Base-by-base conservation (phyloP, 257 asterid species). In the Paraleonurus japonicus region DNA sequence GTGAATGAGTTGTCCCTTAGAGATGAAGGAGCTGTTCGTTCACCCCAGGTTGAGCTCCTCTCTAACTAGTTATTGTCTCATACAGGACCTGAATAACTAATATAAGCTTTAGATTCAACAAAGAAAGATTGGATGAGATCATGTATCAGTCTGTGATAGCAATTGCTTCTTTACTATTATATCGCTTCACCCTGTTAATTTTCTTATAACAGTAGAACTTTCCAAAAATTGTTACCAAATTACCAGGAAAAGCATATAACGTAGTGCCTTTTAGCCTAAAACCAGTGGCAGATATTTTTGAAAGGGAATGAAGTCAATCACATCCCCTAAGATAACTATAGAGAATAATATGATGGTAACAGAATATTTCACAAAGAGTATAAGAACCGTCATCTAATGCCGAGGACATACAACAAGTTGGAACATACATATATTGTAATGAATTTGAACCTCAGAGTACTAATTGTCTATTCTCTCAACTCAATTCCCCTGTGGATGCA, bases 21-120 rank as follows among this genome's bases (percentile, higher is more conserved):
- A 33, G 39, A 33, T 33, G 39, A 5, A 7, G 10, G 39, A 7
- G 10, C 7, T 39, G n/a, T 39, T 39, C 47, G n/a, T 39, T 6
- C n/a, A 11, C 47, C 47, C 15, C 15, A 39, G 47, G 15, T 39
- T 70, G 35, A 73, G 73, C 74, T 70, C 69, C 75, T 74, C 76
- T 67, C 23, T 2, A 57, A 48, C 58, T 73, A 47, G 43, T 51
- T 72, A 11, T 64, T 7, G 37, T 27, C 72, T 76, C 50, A 23
- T 17, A 48, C 35, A 57, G 17, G 51, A 24, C 61, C 79, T 13
- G 51, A 13, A 11, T 24, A 70, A 11, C 41, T 61, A 63, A 47
- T 71, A 19, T 58, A 20, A 11, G 16, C 9, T 43, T 0, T 1
- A 51, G 45, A 51, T 43, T 26, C 15, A 65, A 61, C 16, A 50